Evolutionary conservation across 2,329 filamentous ascomycete species (phyloP).

Genomic region (Rhytidhysteron rufulum): DNA sequence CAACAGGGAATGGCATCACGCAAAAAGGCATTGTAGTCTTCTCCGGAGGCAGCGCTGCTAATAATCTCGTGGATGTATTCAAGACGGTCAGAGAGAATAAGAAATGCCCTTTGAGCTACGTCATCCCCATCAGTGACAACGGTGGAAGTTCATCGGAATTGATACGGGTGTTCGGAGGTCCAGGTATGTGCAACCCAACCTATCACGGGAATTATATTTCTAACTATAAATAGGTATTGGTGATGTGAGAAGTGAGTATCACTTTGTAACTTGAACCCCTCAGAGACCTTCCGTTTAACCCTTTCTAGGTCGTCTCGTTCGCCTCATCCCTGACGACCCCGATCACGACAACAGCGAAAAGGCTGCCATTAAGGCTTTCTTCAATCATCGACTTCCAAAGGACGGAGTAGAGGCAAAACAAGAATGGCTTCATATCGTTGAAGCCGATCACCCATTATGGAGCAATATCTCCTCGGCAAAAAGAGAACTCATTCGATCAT

Average conservation of each 20-base stretch:
- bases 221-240: conserved; percentile 52
- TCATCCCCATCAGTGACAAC: conserved; percentile 95
- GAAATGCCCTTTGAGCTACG: conserved; percentile 68
- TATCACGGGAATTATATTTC: not conserved
- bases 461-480: conserved; percentile 46
- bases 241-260: conserved; percentile 66
- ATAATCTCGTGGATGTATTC: conserved; percentile 90
- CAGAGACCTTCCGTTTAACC: conserved; percentile 4
- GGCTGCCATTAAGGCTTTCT: conserved; percentile 72
- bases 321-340: conserved; percentile 70
- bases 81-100: conserved; percentile 58
- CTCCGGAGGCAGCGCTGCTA: conserved; percentile 90
- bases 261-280: too few species aligned
- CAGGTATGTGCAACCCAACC: conserved; percentile 54
- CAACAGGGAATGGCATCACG: conserved; percentile 21
- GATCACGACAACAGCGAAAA: conserved; percentile 52
- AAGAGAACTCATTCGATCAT: conserved; percentile 50
- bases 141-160: conserved; percentile 91
- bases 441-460: conserved; percentile 78
- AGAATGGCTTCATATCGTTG: conserved; percentile 88
- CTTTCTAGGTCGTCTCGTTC: conserved; percentile 75
- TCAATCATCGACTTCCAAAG: conserved; percentile 78
- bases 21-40: conserved; percentile 71
- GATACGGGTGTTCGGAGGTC: conserved; percentile 90
- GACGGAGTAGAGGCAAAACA: conserved; percentile 58